A percentile compares a stretch with the other conserved stretches of the same genome.
phyloP scores from a whole-genome alignment of 2,329 filamentous ascomycete genomes.

The Grosmannia huntii region DNA sequence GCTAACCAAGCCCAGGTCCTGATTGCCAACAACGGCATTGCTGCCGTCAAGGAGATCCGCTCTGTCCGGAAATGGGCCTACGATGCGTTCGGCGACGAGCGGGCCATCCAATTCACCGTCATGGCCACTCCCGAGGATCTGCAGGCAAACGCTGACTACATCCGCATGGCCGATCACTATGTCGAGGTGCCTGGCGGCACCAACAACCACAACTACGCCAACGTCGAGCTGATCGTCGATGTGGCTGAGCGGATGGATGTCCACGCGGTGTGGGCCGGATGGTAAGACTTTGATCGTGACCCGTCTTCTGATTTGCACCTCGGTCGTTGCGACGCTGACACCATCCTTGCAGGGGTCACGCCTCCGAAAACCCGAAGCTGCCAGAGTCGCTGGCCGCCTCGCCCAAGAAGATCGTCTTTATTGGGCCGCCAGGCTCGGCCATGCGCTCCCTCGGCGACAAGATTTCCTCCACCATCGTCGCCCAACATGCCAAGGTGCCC shows the following conservation, averaged over 20 bases:
- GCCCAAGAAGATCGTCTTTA: slow-evolving; percentile 98
- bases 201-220: slow-evolving; percentile 99
- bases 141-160: slow-evolving; percentile 96
- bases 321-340: neutral
- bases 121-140: slow-evolving; percentile 99
- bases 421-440: slow-evolving; percentile 90
- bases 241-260: slow-evolving; percentile 97
- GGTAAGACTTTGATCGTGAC: slow-evolving; percentile 46
- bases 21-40: slow-evolving; percentile 99
- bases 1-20: slow-evolving; percentile 51
- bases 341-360: slow-evolving; percentile 60
- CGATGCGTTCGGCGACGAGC: slow-evolving; percentile 97
- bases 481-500: slow-evolving; percentile 88
- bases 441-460: slow-evolving; percentile 99
- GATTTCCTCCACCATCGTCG: slow-evolving; percentile 98
- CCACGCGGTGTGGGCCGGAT: slow-evolving; percentile 97
- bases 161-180: slow-evolving; percentile 98
- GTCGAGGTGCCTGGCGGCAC: slow-evolving; percentile 97
- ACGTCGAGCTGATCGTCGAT: slow-evolving; percentile 97
- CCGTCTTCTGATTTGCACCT: slow-evolving; percentile 7
- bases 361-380: slow-evolving; percentile 95
- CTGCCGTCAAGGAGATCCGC: slow-evolving; percentile 97
- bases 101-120: slow-evolving; percentile 96
- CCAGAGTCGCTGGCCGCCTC: slow-evolving; percentile 93
- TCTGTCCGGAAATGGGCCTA: slow-evolving; percentile 99